Evolutionary conservation across 2,329 filamentous ascomycete species (phyloP).

Genomic region (Passalora sequoiae): DNA sequence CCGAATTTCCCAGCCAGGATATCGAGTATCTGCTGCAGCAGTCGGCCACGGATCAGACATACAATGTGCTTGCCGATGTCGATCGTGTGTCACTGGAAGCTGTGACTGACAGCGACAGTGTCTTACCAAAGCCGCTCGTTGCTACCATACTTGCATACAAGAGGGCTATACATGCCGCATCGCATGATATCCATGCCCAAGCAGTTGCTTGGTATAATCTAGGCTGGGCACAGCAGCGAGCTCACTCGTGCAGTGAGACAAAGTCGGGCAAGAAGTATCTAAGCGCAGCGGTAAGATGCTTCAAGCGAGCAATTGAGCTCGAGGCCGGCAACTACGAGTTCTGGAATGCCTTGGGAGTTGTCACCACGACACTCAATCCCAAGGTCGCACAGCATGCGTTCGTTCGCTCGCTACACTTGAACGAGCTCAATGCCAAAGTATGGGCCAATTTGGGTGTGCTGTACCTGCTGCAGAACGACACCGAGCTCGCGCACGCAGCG

Average conservation of each 20-base stretch:
- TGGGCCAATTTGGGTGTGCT: constrained; percentile 91
- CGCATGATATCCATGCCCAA: constrained; percentile 75
- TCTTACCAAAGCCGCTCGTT: constrained; percentile 56
- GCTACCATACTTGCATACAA: constrained; percentile 77
- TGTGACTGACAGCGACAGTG: constrained; percentile 24
- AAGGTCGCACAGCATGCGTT: constrained; percentile 90
- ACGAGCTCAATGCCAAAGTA: constrained; percentile 71
- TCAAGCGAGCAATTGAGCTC: constrained; percentile 92
- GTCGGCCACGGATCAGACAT: constrained; percentile 50
- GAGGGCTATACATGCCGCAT: constrained; percentile 67
- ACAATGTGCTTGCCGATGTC: constrained; percentile 60
- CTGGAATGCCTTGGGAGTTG: constrained; percentile 93
- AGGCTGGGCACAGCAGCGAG: constrained; percentile 85
- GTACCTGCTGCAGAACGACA: constrained; percentile 77
- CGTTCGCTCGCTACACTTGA: constrained; percentile 83
- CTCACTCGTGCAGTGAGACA: constrained; percentile 58
- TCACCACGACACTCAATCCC: constrained; percentile 78
- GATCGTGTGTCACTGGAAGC: constrained; percentile 52
- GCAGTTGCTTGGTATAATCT: constrained; percentile 97
- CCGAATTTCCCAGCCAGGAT: constrained; percentile 56
- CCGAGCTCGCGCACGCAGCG: constrained; percentile 78
- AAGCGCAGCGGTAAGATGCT: constrained; percentile 77
- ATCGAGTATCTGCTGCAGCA: constrained; percentile 56
- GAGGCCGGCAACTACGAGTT: constrained; percentile 93
- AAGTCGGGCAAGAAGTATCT: constrained; percentile 63